Evolutionary conservation across 169 alveolate species (phyloP), one percentile per base, ranked within the genome.

Genomic region (Theileria sp.): DNA sequence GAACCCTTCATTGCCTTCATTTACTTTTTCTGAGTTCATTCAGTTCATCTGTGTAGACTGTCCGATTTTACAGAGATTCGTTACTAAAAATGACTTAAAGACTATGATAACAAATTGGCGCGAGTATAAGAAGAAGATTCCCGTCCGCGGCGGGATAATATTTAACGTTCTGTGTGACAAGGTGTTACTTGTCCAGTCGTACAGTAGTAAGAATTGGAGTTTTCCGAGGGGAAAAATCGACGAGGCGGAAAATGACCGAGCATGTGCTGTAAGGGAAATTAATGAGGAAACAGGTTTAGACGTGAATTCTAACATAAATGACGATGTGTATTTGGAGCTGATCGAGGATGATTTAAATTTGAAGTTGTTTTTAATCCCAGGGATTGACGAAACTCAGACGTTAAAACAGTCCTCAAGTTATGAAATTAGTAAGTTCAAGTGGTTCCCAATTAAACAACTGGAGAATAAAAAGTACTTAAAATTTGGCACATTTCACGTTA

Each of bases 221-320:
- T 96, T 96, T 80, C 99, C 99, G 8, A 94, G 97, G 61, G 99
- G 99, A 30, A 96, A 96, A 78, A 92, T 92, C 54, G 98, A 96
- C 80, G 98, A 96, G 79, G 87, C 77, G 67, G 99, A 96, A 89
- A 89, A 79, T 30, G 98, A 95, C 77, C 89, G 91, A 32, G 92
- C 82, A n/a, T 96, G 99, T 56, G 99, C 99, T 10, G 90, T 92
- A 28, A 91, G 99, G 51, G 99, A 96, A 86, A 93, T 96, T 34
- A 66, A 84, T 75, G 99, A 96, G 92, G 99, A 96, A 86, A 92
- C 96, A 23, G 98, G 98, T 32, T 75, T 95, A 12, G 97, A 94
- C 68, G 92, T 95, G 25, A 81, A 92, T 26, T 76, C 87, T 21
- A 79, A 84, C 64, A 86, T 95, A 50, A 83, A 92, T 75, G 92